phyloP scores from a whole-genome alignment of 1,139 yeast species.

The Nakaseomyces glabratus region DNA sequence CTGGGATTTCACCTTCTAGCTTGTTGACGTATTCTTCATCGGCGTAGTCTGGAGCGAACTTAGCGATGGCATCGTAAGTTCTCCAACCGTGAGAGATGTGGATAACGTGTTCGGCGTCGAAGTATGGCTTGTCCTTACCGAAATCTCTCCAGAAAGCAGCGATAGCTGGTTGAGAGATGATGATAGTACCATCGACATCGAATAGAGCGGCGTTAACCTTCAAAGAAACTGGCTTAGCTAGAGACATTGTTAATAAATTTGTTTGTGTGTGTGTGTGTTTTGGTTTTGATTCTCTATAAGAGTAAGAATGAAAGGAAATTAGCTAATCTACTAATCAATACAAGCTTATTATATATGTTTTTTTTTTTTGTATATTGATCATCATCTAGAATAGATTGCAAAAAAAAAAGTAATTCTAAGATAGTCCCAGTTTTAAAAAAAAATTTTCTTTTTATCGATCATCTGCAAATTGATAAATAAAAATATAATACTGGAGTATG shows the following conservation, averaged over 20 bases:
- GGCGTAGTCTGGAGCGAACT: conserved; percentile 71
- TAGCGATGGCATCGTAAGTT: conserved; percentile 67
- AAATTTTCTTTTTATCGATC: no score
- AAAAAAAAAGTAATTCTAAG: no score
- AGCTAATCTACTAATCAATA: background rate
- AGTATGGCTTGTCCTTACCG: conserved; percentile 61
- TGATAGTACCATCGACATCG: conserved; percentile 82
- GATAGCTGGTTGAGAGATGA: conserved; percentile 74
- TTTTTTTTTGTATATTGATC: no score
- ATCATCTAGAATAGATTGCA: no score
- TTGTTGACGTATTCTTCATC: conserved; percentile 57
- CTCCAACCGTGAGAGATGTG: conserved; percentile 78
- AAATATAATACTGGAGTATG: no score
- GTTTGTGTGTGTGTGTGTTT: background rate
- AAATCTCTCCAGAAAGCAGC: conserved; percentile 75
- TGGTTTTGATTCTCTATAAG: background rate
- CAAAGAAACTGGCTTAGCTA: conserved; percentile 28
- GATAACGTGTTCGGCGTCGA: conserved; percentile 62
- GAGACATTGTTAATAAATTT: conserved; percentile 19
- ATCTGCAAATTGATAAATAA: no score
- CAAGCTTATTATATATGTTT: conserved; percentile 2
- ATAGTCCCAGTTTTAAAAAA: no score
- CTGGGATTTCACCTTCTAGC: conserved; percentile 66
- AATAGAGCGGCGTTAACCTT: conserved; percentile 44
- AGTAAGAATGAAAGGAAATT: background rate